Evolutionary conservation across 306 rosid genomes (phyloP).

Genomic region (Glycine soja): DNA sequence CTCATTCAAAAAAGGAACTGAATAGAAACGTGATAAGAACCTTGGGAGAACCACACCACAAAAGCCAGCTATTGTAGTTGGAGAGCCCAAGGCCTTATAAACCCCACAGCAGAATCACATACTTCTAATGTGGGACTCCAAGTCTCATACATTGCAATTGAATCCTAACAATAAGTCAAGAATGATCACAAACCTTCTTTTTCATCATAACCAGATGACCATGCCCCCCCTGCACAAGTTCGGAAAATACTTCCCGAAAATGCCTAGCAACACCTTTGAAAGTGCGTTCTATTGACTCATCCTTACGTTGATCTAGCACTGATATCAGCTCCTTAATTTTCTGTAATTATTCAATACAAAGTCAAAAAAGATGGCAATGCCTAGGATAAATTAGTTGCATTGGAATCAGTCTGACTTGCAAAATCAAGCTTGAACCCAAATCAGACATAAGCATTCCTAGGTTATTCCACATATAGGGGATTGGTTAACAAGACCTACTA

Average conservation of each 20-base stretch:
- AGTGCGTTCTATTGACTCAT: constrained; percentile 95
- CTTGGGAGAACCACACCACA: too few relatives aligned
- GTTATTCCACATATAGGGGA: neutral
- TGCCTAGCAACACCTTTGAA: constrained; percentile 99
- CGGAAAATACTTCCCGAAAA: constrained; percentile 95
- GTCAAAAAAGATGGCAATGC: constrained; percentile 36
- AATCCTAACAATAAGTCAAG: neutral
- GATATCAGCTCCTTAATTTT: constrained; percentile 91
- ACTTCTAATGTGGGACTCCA: too few relatives aligned
- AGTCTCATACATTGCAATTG: too few relatives aligned
- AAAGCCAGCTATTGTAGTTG: too few relatives aligned
- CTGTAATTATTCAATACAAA: constrained; percentile 57
- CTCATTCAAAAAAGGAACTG: constrained; percentile 33
- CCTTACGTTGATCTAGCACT: constrained; percentile 94
- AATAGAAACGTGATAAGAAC: neutral
- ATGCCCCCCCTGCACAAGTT: constrained; percentile 93
- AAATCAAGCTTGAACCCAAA: constrained; percentile 32
- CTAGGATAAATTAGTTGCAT: constrained; percentile 25
- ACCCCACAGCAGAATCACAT: too few relatives aligned
- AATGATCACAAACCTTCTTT: constrained; percentile 73
- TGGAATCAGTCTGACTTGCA: constrained; percentile 22
- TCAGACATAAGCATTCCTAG: neutral
- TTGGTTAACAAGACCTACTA: constrained; percentile 29
- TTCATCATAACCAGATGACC: constrained; percentile 96
- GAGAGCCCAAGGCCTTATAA: too few relatives aligned